These are phyloP conservation scores for Ascochyta koolunga DNA, from an alignment of 2,329 filamentous ascomycete species.

Conservation along the genomic window DNA sequence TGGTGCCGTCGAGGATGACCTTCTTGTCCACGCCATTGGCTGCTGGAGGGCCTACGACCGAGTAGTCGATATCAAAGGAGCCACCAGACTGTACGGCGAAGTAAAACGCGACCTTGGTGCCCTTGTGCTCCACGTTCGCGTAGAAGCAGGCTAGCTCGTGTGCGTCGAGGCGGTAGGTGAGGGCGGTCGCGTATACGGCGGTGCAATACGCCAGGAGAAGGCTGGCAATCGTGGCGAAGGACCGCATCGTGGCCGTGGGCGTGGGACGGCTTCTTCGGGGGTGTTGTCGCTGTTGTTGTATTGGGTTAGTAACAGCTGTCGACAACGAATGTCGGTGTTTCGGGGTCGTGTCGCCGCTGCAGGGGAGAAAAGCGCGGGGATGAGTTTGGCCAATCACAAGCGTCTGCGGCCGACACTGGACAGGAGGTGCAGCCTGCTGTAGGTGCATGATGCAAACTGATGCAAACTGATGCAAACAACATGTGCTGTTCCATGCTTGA, in stretches of 20 bases:
- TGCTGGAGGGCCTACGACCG: slow-evolving; percentile 74
- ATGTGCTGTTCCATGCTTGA: not conserved
- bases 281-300: slow-evolving; percentile 11
- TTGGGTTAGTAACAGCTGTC: slow-evolving; percentile 38
- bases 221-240: slow-evolving; percentile 42
- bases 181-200: slow-evolving; percentile 80
- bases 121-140: slow-evolving; percentile 74
- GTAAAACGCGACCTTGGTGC: slow-evolving; percentile 95
- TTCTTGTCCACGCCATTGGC: slow-evolving; percentile 57
- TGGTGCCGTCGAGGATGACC: slow-evolving; percentile 81
- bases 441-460: too few relatives aligned
- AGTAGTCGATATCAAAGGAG: slow-evolving; percentile 95
- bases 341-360: slow-evolving; percentile 24
- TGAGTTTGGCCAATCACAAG: slow-evolving; percentile 25
- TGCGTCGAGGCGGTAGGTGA: slow-evolving; percentile 89
- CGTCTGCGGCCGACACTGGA: slow-evolving; percentile 2
- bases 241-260: slow-evolving; percentile 42
- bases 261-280: slow-evolving; percentile 11
- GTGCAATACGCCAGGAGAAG: slow-evolving; percentile 74
- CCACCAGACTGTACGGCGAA: slow-evolving; percentile 99
- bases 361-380: slow-evolving; percentile 26
- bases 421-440: not conserved
- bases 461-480: not conserved
- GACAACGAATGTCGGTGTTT: slow-evolving; percentile 34
- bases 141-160: slow-evolving; percentile 98